Evolutionary conservation across 2,329 filamentous ascomycete species (phyloP).

Genomic region (Stenocarpella maydis): DNA sequence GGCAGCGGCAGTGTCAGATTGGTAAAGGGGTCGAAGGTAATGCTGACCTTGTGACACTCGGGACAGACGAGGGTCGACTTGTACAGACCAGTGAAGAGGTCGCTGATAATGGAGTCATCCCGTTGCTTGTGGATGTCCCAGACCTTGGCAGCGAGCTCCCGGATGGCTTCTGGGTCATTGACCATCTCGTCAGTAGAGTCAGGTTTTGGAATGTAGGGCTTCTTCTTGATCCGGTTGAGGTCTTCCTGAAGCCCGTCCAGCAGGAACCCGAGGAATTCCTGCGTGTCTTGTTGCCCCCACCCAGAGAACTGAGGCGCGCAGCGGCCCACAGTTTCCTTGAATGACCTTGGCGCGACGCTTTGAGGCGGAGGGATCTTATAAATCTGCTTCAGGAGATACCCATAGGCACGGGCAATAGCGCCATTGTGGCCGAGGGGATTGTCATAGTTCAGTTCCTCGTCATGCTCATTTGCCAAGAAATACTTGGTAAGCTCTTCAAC

Average conservation of each 20-base stretch:
- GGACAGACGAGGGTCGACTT: constrained; percentile 97
- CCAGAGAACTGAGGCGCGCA: constrained; percentile 89
- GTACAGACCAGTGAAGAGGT: constrained; percentile 97
- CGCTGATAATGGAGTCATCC: constrained; percentile 94
- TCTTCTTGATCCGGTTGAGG: constrained; percentile 90
- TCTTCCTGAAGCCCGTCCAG: constrained; percentile 96
- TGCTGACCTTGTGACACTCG: constrained; percentile 91
- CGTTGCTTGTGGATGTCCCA: constrained; percentile 92
- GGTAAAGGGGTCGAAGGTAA: constrained; percentile 98
- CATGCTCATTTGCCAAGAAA: constrained; percentile 79
- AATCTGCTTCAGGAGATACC: constrained; percentile 76
- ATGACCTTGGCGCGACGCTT: constrained; percentile 80
- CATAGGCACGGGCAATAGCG: constrained; percentile 86
- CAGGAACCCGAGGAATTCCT: constrained; percentile 94
- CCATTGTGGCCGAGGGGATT: constrained; percentile 90
- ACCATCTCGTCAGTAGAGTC: constrained; percentile 98
- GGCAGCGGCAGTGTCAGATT: constrained; percentile 91
- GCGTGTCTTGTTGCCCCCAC: constrained; percentile 95
- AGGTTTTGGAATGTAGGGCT: constrained; percentile 96
- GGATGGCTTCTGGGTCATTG: constrained; percentile 79
- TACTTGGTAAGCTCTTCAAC: constrained; percentile 94
- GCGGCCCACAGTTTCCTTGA: constrained; percentile 83
- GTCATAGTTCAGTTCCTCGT: constrained; percentile 80
- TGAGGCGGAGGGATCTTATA: constrained; percentile 73
- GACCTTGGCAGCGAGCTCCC: constrained; percentile 84